Conservation (phyloP, 2,329 filamentous ascomycete genomes). For the Calonectria naviculata region DNA sequence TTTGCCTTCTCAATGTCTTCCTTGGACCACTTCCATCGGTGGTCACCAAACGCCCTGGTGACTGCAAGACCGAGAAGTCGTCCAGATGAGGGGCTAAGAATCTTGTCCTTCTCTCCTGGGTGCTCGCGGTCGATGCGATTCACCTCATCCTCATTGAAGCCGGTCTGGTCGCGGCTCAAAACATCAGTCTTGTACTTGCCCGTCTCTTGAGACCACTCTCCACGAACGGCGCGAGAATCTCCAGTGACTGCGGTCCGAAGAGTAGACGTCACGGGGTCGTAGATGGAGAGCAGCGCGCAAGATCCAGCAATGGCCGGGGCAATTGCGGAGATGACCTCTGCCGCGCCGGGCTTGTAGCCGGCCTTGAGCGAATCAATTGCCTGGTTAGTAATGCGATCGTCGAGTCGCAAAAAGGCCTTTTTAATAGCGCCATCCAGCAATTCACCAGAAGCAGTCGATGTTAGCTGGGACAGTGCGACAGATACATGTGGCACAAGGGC, state of each 20-base stretch:
- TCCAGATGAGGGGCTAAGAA: constrained; percentile 60
- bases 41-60: constrained; percentile 76
- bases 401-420: constrained; percentile 66
- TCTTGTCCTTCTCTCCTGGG: constrained; percentile 69
- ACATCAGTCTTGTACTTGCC: constrained; percentile 61
- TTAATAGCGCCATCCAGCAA: constrained; percentile 66
- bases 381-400: constrained; percentile 63
- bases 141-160: constrained; percentile 69
- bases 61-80: constrained; percentile 71
- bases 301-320: constrained; percentile 61
- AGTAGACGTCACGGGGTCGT: constrained; percentile 63
- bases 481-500: constrained; percentile 57
- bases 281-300: constrained; percentile 72
- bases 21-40: constrained; percentile 74
- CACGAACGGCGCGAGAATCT: constrained; percentile 75
- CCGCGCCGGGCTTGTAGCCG: constrained; percentile 40
- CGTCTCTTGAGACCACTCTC: constrained; percentile 54
- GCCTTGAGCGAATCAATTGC: constrained; percentile 47
- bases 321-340: constrained; percentile 45
- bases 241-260: constrained; percentile 74
- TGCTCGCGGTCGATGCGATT: constrained; percentile 66
- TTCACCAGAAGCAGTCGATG: constrained; percentile 50
- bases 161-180: constrained; percentile 74
- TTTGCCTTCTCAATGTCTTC: constrained; percentile 48
- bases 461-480: constrained; percentile 44